Percentiles rank a stretch among this genome's conserved stretches.
Evolutionary conservation across 1,284 basidiomycete species (phyloP).

Genomic region (Heterobasidion annosum): DNA sequence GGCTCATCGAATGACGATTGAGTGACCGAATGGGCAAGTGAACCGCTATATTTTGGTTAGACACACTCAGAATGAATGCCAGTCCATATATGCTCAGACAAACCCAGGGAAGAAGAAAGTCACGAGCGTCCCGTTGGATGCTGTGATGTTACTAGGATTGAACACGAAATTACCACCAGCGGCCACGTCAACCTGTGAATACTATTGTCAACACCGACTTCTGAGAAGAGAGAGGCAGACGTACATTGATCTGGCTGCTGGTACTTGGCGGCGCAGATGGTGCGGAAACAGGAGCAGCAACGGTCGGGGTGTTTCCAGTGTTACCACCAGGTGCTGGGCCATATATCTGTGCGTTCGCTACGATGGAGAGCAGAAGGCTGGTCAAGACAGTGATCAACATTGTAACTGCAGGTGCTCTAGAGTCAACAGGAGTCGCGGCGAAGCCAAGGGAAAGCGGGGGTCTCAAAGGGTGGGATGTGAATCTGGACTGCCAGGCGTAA

Average conservation of each 20-base stretch:
- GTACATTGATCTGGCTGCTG: conserved; percentile 33
- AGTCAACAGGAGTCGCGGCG: neutral
- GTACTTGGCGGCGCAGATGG: conserved; percentile 36
- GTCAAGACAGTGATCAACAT: conserved; percentile 7
- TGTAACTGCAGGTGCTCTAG: conserved; percentile 1
- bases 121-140: conserved; percentile 35
- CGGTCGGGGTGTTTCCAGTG: conserved; percentile 5
- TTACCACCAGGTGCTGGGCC: conserved; percentile 16
- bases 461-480: neutral
- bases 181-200: conserved; percentile 35
- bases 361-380: conserved; percentile 20
- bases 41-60: neutral
- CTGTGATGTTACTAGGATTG: conserved; percentile 37
- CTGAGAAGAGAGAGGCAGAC: conserved; percentile 7
- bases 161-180: conserved; percentile 30
- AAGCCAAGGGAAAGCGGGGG: neutral
- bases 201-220: neutral
- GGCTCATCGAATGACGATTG: conserved; percentile 40
- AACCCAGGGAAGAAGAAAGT: conserved; percentile 48
- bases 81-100: conserved; percentile 8
- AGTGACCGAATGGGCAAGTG: conserved; percentile 40
- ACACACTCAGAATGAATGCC: neutral
- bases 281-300: conserved; percentile 14
- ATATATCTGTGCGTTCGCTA: conserved; percentile 27
- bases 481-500: neutral